These are phyloP conservation scores for Massarina eburnea DNA, from an alignment of 2,329 filamentous ascomycete species.

Conservation along the genomic window DNA sequence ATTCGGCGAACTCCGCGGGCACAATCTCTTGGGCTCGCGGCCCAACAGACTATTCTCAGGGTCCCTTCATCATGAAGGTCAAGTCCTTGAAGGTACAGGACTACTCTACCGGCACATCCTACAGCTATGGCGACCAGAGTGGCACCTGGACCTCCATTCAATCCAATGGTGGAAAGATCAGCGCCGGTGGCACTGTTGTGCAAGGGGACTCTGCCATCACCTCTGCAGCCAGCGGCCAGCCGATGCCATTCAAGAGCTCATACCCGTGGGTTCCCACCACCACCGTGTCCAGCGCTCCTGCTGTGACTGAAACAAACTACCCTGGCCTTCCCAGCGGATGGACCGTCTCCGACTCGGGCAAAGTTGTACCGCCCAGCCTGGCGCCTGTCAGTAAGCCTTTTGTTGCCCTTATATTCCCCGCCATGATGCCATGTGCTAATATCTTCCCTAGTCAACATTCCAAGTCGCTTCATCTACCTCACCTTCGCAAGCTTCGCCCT, in stretches of 20 bases:
- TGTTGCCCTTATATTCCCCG: constrained; percentile 16
- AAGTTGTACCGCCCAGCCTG: constrained; percentile 73
- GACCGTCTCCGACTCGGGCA: constrained; percentile 76
- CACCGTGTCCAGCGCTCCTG: constrained; percentile 54
- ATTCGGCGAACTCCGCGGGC: constrained; percentile 73
- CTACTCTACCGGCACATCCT: constrained; percentile 88
- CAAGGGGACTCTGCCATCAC: constrained; percentile 60
- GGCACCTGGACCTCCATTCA: constrained; percentile 82
- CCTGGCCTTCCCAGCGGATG: constrained; percentile 74
- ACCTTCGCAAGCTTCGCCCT: constrained; percentile 46
- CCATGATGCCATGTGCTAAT: constrained; percentile 14
- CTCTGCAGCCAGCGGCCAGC: constrained; percentile 62
- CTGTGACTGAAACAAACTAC: constrained; percentile 50
- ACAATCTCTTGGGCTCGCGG: constrained; percentile 91
- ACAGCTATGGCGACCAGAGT: constrained; percentile 76
- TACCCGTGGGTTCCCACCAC: constrained; percentile 66
- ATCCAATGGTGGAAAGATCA: constrained; percentile 76
- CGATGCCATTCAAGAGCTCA: constrained; percentile 63
- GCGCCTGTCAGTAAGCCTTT: constrained; percentile 66
- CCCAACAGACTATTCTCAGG: constrained; percentile 77
- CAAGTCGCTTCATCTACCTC: constrained; percentile 56
- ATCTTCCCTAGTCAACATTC: constrained; percentile 50
- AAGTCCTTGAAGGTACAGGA: constrained; percentile 76
- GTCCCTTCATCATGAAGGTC: constrained; percentile 85
- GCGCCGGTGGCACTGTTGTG: constrained; percentile 60